phyloP scores from a whole-genome alignment of 2,329 filamentous ascomycete species.

The Rhexocercosporidium sp. region DNA sequence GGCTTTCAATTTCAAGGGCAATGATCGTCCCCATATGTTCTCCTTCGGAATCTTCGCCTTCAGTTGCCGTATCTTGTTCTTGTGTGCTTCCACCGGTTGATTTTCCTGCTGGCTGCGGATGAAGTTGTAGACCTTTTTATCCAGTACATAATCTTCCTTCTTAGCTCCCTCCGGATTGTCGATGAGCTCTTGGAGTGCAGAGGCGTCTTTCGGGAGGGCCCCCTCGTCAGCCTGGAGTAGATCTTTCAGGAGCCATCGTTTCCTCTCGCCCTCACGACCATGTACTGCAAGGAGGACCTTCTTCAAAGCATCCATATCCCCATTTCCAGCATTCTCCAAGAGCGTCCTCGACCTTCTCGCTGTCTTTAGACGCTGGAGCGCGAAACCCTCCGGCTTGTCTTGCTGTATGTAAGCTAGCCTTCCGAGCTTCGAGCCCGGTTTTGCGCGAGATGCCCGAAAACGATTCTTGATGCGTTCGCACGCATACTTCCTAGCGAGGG shows the following conservation, averaged over 20 bases:
- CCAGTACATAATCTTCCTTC: not conserved
- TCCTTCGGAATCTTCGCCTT: constrained; percentile 48
- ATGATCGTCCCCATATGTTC: constrained; percentile 57
- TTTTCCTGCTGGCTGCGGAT: constrained; percentile 34
- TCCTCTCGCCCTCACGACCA: constrained; percentile 57
- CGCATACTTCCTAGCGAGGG: constrained; percentile 53
- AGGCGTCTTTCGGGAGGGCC: constrained; percentile 48
- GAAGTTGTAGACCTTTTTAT: constrained; percentile 33
- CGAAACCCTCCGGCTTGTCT: not conserved
- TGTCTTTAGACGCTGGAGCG: constrained; percentile 40
- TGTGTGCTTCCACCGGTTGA: constrained; percentile 19
- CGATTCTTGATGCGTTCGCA: constrained; percentile 49
- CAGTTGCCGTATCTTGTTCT: constrained; percentile 23
- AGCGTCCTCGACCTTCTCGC: constrained; percentile 52
- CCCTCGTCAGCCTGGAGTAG: constrained; percentile 43
- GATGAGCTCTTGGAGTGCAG: constrained; percentile 46
- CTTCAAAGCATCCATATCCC: constrained; percentile 53
- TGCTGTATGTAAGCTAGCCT: too few relatives aligned
- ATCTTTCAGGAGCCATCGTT: constrained; percentile 52
- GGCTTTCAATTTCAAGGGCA: constrained; percentile 46
- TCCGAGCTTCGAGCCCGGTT: not conserved
- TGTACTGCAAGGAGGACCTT: constrained; percentile 56
- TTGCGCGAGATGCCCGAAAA: constrained; percentile 43
- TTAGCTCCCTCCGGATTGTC: constrained; percentile 2
- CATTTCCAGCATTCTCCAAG: constrained; percentile 59